Percentiles rank a stretch among this genome's conserved stretches.
Evolutionary conservation across 176 grass and related monocot genomes (phyloP).

Genomic region (Pontederia paniculata): DNA sequence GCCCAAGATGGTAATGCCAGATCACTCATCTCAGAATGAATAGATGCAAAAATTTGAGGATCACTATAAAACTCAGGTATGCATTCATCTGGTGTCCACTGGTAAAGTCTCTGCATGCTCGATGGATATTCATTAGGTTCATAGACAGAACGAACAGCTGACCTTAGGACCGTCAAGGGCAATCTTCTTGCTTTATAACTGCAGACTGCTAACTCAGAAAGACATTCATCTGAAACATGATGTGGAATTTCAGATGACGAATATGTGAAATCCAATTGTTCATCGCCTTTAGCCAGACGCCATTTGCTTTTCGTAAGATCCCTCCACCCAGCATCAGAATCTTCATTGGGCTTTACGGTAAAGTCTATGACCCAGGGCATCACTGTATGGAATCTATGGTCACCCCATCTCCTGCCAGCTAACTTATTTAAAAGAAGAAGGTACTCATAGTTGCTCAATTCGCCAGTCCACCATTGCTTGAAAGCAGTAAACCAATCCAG

Average conservation of each 20-base stretch:
- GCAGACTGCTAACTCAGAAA: slow-evolving; percentile 93
- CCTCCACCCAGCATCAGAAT: slow-evolving; percentile 79
- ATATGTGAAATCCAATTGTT: slow-evolving; percentile 95
- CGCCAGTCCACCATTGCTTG: slow-evolving; percentile 66
- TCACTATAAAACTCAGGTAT: slow-evolving; percentile 93
- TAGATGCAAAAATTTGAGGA: slow-evolving; percentile 63
- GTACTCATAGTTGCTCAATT: slow-evolving; percentile 93
- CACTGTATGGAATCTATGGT: slow-evolving; percentile 80
- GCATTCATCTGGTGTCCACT: slow-evolving; percentile 97
- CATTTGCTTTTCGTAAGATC: slow-evolving; percentile 97
- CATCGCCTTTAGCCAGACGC: slow-evolving; percentile 90
- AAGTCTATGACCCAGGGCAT: slow-evolving; percentile 99
- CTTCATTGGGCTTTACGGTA: slow-evolving; percentile 59
- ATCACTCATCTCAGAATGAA: slow-evolving; percentile 92
- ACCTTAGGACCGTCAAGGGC: slow-evolving; percentile 60
- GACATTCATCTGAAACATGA: slow-evolving; percentile 97
- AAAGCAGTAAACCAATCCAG: slow-evolving; percentile 57
- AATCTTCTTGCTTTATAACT: slow-evolving; percentile 98
- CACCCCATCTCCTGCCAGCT: slow-evolving; percentile 87
- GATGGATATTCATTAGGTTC: slow-evolving; percentile 97
- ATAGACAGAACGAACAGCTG: slow-evolving; percentile 79
- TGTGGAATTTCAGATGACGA: slow-evolving; percentile 85
- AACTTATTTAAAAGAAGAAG: slow-evolving; percentile 88
- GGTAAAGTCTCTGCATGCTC: slow-evolving; percentile 86
- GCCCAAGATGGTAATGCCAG: slow-evolving; percentile 79